Conservation (phyloP, 179 eudicot species). For the Beta macrorhiza region DNA sequence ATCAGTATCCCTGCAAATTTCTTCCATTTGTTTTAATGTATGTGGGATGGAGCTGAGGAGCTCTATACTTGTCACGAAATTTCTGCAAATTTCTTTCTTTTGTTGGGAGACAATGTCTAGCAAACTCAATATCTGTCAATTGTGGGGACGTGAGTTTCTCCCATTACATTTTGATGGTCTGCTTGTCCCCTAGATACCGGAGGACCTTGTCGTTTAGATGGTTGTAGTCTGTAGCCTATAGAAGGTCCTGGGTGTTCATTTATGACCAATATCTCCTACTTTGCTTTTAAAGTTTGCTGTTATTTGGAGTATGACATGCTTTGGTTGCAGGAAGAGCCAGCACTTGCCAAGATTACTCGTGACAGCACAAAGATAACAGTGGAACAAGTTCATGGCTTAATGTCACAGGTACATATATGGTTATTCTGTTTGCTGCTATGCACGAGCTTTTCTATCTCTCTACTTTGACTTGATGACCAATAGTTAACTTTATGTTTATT, state of each 20-base stretch:
- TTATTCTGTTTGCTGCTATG: neutral
- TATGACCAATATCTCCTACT: neutral
- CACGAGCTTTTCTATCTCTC: slow-evolving; percentile 1
- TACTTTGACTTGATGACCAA: slow-evolving; percentile 2
- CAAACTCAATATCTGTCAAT: neutral
- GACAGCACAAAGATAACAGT: slow-evolving; percentile 96
- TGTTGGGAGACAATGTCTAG: neutral
- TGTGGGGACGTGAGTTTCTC: neutral
- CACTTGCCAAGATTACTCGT: slow-evolving; percentile 84
- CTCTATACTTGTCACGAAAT: neutral
- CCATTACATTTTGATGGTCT: neutral
- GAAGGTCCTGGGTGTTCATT: neutral
- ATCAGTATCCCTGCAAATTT: neutral
- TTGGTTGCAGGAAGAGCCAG: slow-evolving; percentile 79
- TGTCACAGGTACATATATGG: slow-evolving; percentile 76
- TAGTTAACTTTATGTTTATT: neutral
- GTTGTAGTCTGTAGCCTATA: slow-evolving; percentile 7
- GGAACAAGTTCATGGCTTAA: slow-evolving; percentile 92
- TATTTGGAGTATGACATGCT: neutral
- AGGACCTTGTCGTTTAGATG: neutral
- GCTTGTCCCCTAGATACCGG: neutral
- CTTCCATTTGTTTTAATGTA: neutral
- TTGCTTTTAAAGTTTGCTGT: neutral
- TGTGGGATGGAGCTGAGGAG: neutral
- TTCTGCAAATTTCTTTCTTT: neutral